Conservation (phyloP, 2,329 filamentous ascomycete genomes). For the Alternaria gansuensis region DNA sequence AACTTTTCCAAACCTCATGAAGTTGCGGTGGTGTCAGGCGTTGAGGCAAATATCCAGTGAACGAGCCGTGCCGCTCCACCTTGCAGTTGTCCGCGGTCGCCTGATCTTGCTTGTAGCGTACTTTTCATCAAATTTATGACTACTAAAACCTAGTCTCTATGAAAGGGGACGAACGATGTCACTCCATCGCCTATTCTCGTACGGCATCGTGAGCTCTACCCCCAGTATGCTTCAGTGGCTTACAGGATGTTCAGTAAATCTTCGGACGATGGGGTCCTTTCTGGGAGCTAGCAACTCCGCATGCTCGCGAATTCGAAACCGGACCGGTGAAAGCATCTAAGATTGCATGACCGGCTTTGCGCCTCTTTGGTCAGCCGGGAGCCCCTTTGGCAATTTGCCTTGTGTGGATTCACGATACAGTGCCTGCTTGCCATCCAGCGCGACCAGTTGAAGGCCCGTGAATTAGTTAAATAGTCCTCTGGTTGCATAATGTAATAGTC, state of each 20-base stretch:
- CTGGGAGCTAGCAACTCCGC: not conserved
- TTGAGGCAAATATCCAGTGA: not conserved
- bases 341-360: constrained; percentile 1
- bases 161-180: not conserved
- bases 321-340: constrained; percentile 1
- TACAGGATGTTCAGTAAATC: constrained; percentile 2
- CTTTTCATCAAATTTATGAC: constrained; percentile 1
- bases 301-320: not conserved
- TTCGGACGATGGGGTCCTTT: not conserved
- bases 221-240: not conserved
- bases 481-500: constrained; percentile 1
- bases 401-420: not conserved
- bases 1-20: not conserved
- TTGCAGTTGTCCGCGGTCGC: not conserved
- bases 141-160: not conserved
- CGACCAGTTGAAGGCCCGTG: not conserved
- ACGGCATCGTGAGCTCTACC: constrained; percentile 1
- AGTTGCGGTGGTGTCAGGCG: constrained; percentile 7
- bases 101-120: constrained; percentile 1
- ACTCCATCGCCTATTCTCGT: constrained; percentile 1
- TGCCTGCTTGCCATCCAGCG: not conserved
- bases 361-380: constrained; percentile 1
- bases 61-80: constrained; percentile 4
- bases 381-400: constrained; percentile 3
- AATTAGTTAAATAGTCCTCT: constrained; percentile 7